Conservation (phyloP, 306 rosid species). For the Astragalus glycyphyllos region DNA sequence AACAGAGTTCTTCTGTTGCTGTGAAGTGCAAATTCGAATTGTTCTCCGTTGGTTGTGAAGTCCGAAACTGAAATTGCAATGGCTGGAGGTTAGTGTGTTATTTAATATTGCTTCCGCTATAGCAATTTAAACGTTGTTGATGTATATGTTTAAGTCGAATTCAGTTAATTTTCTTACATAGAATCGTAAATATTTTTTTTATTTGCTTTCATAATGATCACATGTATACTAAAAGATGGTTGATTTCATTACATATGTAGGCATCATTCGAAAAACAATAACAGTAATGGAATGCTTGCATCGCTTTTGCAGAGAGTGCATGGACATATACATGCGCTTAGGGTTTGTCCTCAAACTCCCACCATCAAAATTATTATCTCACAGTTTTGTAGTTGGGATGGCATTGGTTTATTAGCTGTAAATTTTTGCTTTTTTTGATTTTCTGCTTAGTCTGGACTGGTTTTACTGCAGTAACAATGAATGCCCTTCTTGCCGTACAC, state of each 20-base stretch:
- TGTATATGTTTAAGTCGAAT: no score
- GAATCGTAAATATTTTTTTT: constrained; percentile 10
- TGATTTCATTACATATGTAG: constrained; percentile 52
- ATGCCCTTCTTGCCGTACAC: constrained; percentile 92
- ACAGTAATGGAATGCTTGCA: constrained; percentile 91
- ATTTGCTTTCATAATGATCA: constrained; percentile 5
- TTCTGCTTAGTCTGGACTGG: constrained; percentile 5
- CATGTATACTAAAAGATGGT: neutral
- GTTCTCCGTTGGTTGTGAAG: no score
- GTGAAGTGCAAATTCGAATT: no score
- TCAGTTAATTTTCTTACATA: no score
- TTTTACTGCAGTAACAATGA: constrained; percentile 72
- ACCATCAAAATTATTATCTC: neutral
- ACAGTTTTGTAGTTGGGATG: constrained; percentile 16
- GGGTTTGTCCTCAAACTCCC: constrained; percentile 56
- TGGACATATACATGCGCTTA: constrained; percentile 86
- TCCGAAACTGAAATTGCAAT: no score
- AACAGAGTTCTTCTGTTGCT: no score
- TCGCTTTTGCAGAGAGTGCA: constrained; percentile 91
- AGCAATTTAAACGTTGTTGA: no score
- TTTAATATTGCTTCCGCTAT: no score
- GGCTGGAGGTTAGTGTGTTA: no score
- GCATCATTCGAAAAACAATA: constrained; percentile 83
- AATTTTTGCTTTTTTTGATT: neutral
- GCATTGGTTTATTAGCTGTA: constrained; percentile 24